These are phyloP conservation scores for Cyberlindnera galapagoensis DNA, from an alignment of 805 yeast genomes.

Conservation along the genomic window DNA sequence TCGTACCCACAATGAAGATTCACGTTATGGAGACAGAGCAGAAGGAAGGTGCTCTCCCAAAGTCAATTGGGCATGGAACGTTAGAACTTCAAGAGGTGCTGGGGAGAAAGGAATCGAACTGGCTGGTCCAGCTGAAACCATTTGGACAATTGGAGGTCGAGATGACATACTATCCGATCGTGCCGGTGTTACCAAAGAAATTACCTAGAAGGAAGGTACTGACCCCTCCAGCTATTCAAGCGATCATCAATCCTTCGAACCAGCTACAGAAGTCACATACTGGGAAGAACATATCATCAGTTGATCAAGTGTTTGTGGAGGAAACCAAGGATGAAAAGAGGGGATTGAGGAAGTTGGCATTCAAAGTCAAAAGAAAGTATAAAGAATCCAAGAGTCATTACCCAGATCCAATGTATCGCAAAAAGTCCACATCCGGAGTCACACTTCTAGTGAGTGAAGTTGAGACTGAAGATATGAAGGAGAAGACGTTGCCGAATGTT, in stretches of 20 bases:
- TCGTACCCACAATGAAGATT: slow-evolving; percentile 11
- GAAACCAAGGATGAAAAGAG: slow-evolving; percentile 16
- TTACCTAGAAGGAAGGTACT: not conserved
- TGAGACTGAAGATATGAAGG: not conserved
- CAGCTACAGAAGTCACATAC: slow-evolving; percentile 2
- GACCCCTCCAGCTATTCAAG: not conserved
- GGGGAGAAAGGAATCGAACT: slow-evolving; percentile 10
- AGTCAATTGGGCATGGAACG: slow-evolving; percentile 14
- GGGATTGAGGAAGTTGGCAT: slow-evolving; percentile 14
- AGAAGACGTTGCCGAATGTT: not conserved
- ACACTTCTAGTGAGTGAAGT: no score
- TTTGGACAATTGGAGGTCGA: slow-evolving; percentile 17
- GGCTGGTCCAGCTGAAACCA: slow-evolving; percentile 11
- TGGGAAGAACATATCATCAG: slow-evolving; percentile 14
- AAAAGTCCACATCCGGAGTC: no score
- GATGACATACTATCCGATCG: slow-evolving; percentile 19
- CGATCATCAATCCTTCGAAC: not conserved
- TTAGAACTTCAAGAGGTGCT: slow-evolving; percentile 13
- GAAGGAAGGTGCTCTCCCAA: slow-evolving; percentile 9
- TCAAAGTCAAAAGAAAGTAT: slow-evolving; percentile 19
- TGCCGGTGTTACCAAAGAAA: slow-evolving; percentile 19
- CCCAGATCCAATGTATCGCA: no score
- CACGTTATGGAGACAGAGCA: slow-evolving; percentile 14
- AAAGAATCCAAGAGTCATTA: slow-evolving; percentile 9
- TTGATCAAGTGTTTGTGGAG: slow-evolving; percentile 21